phyloP scores from a whole-genome alignment of 2,329 filamentous ascomycete genomes.

The Triangularia setosa region DNA sequence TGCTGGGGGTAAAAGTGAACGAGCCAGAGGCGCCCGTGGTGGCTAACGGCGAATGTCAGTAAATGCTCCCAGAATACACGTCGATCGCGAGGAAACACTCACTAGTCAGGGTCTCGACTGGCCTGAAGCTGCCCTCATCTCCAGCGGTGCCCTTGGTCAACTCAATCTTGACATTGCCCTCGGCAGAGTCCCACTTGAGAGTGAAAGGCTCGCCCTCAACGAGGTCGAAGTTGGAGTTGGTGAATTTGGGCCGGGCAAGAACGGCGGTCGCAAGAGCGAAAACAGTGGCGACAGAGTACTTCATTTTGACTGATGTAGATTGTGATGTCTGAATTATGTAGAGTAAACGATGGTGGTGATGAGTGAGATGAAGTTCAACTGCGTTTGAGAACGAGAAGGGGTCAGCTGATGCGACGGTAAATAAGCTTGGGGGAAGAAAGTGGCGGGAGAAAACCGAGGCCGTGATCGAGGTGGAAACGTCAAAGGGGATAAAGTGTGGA shows the following conservation, averaged over 20 bases:
- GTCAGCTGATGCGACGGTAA: conserved; percentile 8
- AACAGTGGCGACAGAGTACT: conserved; percentile 36
- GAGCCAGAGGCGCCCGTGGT: conserved; percentile 33
- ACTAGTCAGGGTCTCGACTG: conserved; percentile 36
- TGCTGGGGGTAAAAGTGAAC: conserved; percentile 38
- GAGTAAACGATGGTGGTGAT: conserved; percentile 17
- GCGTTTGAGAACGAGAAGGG: conserved; percentile 1
- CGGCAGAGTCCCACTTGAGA: conserved; percentile 40
- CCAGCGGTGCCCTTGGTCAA: conserved; percentile 36
- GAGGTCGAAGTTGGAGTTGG: conserved; percentile 33
- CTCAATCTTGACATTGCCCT: conserved; percentile 40
- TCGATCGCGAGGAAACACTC: conserved; percentile 23
- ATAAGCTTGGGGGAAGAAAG: background rate
- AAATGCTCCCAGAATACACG: background rate
- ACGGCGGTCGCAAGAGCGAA: conserved; percentile 34
- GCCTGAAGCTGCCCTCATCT: conserved; percentile 31
- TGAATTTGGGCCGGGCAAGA: conserved; percentile 29
- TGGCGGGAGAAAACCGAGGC: background rate
- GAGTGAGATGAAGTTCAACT: conserved; percentile 13
- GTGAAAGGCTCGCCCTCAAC: conserved; percentile 39
- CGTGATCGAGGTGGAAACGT: background rate
- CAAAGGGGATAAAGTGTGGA: conserved; percentile 3
- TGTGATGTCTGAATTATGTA: conserved; percentile 12
- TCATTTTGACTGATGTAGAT: conserved; percentile 36
- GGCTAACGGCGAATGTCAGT: conserved; percentile 21